Percentiles rank a stretch among this genome's conserved stretches.
phyloP scores from a whole-genome alignment of 257 asterid genomes.

The Solanum chmielewskii region DNA sequence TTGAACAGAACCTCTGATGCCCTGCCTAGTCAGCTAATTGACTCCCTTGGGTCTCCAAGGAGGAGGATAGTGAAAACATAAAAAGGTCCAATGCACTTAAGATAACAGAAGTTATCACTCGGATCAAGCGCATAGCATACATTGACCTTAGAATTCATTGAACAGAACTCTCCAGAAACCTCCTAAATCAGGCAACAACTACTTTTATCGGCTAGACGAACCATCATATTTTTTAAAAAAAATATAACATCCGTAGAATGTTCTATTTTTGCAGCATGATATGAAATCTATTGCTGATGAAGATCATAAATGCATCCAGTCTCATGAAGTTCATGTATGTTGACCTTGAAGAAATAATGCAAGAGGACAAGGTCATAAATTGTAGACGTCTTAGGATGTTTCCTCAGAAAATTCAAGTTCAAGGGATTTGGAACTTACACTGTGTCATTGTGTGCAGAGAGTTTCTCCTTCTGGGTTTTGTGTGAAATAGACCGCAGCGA shows the following conservation, averaged over 20 bases:
- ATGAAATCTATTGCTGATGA: not conserved
- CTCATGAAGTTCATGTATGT: not conserved
- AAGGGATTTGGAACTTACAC: constrained; percentile 31
- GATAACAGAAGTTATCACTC: not conserved
- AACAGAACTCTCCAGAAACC: not conserved
- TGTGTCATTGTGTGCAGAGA: constrained; percentile 11
- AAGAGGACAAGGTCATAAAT: not conserved
- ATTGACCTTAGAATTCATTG: not conserved
- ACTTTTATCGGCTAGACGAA: not conserved
- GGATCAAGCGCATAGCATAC: not conserved
- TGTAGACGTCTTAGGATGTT: not conserved
- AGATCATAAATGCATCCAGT: not conserved
- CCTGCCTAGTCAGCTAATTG: not conserved
- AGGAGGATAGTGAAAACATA: not conserved
- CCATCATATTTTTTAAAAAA: not conserved
- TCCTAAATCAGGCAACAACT: not conserved
- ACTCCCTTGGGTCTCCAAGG: not conserved
- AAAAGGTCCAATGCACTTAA: not conserved
- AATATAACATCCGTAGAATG: not conserved
- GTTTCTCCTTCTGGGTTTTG: constrained; percentile 10
- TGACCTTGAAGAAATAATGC: not conserved
- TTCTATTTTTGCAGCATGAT: not conserved
- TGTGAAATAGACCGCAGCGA: constrained; percentile 44
- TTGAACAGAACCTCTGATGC: not conserved
- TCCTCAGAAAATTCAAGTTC: constrained; percentile 1